A percentile compares a stretch with the other conserved stretches of the same genome.
Evolutionary conservation across 495 filamentous ascomycete species (phyloP).

Genomic region (Parmelia sp.): DNA sequence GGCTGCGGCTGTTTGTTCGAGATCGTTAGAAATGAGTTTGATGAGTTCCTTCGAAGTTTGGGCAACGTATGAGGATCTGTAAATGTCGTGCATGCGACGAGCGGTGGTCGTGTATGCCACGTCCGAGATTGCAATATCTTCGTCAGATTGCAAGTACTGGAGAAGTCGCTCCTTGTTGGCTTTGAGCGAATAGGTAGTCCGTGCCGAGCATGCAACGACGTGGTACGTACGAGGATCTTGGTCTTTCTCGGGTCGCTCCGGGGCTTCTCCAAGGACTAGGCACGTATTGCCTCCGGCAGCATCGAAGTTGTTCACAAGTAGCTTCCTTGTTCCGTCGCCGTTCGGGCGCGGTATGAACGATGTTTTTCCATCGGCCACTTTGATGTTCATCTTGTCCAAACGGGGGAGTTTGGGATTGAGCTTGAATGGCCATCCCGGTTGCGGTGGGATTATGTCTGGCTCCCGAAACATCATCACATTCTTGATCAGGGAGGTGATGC

Average conservation of each 20-base stretch:
- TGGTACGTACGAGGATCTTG: background rate
- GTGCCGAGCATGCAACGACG: background rate
- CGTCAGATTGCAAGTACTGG: background rate
- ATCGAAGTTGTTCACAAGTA: constrained; percentile 36
- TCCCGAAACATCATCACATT: constrained; percentile 33
- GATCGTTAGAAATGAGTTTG: background rate
- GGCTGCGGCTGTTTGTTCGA: constrained; percentile 16
- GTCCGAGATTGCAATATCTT: constrained; percentile 22
- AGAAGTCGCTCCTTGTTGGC: background rate
- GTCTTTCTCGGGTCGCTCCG: background rate
- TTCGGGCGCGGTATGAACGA: constrained; percentile 26
- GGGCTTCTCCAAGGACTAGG: constrained; percentile 31
- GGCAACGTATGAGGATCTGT: constrained; percentile 37
- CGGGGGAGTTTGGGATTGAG: constrained; percentile 35
- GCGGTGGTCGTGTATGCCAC: constrained; percentile 70
- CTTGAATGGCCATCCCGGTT: constrained; percentile 39
- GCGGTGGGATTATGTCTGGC: constrained; percentile 32
- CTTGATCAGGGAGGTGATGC: constrained; percentile 33
- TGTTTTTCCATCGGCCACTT: constrained; percentile 32
- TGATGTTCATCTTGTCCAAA: constrained; percentile 29
- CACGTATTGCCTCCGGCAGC: constrained; percentile 36
- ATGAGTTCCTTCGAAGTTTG: constrained; percentile 20
- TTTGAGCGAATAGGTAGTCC: background rate
- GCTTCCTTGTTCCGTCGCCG: constrained; percentile 5
- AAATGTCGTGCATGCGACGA: constrained; percentile 60